These are phyloP conservation scores for Albugo laibachii DNA, from an alignment of 352 stramenopile genomes.

Conservation along the genomic window DNA sequence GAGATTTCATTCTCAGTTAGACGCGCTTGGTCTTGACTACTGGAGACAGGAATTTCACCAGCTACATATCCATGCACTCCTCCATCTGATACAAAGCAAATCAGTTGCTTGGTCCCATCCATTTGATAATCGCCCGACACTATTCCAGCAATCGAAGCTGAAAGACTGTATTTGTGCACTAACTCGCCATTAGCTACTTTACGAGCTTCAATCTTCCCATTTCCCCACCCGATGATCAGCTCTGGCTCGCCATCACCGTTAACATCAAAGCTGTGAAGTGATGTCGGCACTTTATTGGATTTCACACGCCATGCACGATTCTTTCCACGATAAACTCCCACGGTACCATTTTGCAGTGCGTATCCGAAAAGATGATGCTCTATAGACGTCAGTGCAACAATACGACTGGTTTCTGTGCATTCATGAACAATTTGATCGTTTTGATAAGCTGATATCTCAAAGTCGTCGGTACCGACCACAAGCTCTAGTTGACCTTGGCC, in stretches of 20 bases:
- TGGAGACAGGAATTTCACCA: conserved; percentile 15
- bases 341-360: conserved; percentile 78
- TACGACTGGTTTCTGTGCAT: conserved; percentile 65
- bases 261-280: conserved; percentile 78
- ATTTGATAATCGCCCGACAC: conserved; percentile 76
- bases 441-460: conserved; percentile 78
- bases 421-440: conserved; percentile 79
- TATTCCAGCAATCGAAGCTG: conserved; percentile 34
- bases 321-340: conserved; percentile 83
- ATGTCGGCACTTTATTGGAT: conserved; percentile 68
- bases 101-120: conserved; percentile 75
- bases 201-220: conserved; percentile 71
- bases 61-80: conserved; percentile 59
- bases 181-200: conserved; percentile 60
- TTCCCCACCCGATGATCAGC: conserved; percentile 81
- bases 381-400: conserved; percentile 56
- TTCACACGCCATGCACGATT: conserved; percentile 83
- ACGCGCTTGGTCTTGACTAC: conserved; percentile 18
- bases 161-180: conserved; percentile 64
- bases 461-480: conserved; percentile 82
- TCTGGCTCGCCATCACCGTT: conserved; percentile 79
- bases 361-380: conserved; percentile 67
- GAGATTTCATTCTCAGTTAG: conserved; percentile 56
- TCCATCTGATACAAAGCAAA: conserved; percentile 64
- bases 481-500: conserved; percentile 52